Conservation (phyloP, 495 filamentous ascomycete genomes). For the Oidiodendron maius region DNA sequence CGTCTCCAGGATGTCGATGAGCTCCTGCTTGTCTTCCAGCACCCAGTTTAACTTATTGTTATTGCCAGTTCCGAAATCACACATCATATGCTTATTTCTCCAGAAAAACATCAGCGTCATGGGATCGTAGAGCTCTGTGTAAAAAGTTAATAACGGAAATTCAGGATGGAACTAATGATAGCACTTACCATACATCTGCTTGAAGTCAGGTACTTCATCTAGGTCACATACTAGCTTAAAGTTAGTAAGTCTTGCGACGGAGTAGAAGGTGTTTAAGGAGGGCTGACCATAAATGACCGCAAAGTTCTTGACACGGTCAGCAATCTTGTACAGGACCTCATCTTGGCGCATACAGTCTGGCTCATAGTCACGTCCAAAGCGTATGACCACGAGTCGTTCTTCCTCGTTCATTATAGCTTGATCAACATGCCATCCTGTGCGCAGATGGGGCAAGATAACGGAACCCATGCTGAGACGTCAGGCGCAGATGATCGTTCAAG, state of each 20-base stretch:
- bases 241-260: neutral
- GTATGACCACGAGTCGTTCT: slow-evolving; percentile 91
- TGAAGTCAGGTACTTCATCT: slow-evolving; percentile 95
- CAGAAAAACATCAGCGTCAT: slow-evolving; percentile 82
- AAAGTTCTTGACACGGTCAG: slow-evolving; percentile 81
- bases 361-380: slow-evolving; percentile 79
- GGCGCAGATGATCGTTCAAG: too few species aligned
- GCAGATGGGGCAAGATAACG: slow-evolving; percentile 87
- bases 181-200: slow-evolving; percentile 68
- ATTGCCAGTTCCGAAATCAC: slow-evolving; percentile 96
- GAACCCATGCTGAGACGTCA: slow-evolving; percentile 63
- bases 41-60: slow-evolving; percentile 99
- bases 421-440: slow-evolving; percentile 93
- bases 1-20: slow-evolving; percentile 98
- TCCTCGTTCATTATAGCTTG: slow-evolving; percentile 91
- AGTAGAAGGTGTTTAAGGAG: neutral
- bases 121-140: slow-evolving; percentile 48
- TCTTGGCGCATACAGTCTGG: slow-evolving; percentile 86
- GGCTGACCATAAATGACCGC: slow-evolving; percentile 69
- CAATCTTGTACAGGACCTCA: slow-evolving; percentile 88
- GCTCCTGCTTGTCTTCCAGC: slow-evolving; percentile 94
- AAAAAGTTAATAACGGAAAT: slow-evolving; percentile 11
- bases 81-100: slow-evolving; percentile 98
- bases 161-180: slow-evolving; percentile 42
- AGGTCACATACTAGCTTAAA: slow-evolving; percentile 69